Evolutionary conservation across 495 filamentous ascomycete species (phyloP).

Genomic region (Aspergillus nanangensis): DNA sequence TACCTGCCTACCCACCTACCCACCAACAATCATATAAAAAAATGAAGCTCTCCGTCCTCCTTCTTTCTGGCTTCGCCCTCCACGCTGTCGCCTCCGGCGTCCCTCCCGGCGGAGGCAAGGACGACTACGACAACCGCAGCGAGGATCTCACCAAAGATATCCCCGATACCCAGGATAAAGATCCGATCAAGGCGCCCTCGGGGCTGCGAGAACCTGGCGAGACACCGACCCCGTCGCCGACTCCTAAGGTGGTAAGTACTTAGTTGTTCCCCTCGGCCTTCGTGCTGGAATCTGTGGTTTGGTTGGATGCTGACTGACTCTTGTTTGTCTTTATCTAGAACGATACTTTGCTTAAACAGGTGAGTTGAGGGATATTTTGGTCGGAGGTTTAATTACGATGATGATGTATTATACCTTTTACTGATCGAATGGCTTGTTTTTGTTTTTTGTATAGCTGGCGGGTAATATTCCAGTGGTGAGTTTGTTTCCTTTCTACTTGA

Average conservation of each 20-base stretch:
- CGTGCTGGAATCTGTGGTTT: background rate
- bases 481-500: background rate
- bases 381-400: background rate
- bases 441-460: background rate
- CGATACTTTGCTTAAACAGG: too few relatives aligned
- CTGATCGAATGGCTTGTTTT: background rate
- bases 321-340: background rate
- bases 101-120: background rate
- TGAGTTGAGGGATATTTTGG: too few relatives aligned
- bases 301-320: background rate
- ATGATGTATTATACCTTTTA: background rate
- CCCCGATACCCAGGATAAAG: background rate
- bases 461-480: background rate
- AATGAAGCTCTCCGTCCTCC: conserved; percentile 12
- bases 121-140: background rate
- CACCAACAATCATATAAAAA: background rate
- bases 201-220: too few relatives aligned
- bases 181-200: background rate
- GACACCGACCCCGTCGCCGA: too few relatives aligned
- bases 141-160: background rate
- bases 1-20: background rate
- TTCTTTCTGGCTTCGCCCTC: background rate
- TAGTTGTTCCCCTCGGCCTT: too few relatives aligned
- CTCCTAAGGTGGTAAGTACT: too few relatives aligned
- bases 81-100: conserved; percentile 6